Conservation (phyloP, 2,329 filamentous ascomycete species). For the Penicillium sp. region DNA sequence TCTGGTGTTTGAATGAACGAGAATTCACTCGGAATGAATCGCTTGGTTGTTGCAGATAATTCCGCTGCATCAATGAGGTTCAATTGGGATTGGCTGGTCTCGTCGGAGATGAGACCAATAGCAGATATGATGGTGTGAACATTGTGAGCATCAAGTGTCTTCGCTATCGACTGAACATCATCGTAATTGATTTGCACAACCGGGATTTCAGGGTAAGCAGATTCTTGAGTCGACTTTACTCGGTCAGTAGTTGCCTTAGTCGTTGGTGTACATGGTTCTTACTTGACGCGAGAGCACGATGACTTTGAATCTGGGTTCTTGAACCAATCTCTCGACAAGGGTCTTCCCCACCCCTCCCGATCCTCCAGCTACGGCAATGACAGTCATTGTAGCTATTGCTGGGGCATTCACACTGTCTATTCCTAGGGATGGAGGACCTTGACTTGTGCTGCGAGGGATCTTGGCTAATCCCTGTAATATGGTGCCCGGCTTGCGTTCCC, state of each 20-base stretch:
- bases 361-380: conserved; percentile 51
- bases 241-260: not conserved
- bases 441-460: not conserved
- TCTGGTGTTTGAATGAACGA: conserved; percentile 35
- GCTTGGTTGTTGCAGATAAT: conserved; percentile 35
- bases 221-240: not conserved
- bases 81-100: conserved; percentile 36
- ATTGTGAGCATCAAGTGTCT: conserved; percentile 37
- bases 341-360: conserved; percentile 49
- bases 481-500: not conserved
- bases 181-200: conserved; percentile 35
- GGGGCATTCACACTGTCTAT: not conserved
- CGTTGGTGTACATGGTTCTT: conserved; percentile 1
- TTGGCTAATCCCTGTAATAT: not conserved
- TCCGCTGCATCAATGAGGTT: conserved; percentile 49
- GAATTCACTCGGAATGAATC: conserved; percentile 48
- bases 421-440: not conserved
- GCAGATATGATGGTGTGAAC: conserved; percentile 49
- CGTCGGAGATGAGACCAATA: conserved; percentile 34
- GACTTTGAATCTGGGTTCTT: conserved; percentile 37
- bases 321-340: conserved; percentile 46
- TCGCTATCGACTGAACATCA: conserved; percentile 28
- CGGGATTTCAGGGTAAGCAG: conserved; percentile 2
- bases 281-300: conserved; percentile 46
- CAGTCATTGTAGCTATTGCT: conserved; percentile 31